phyloP scores from a whole-genome alignment of 2,329 filamentous ascomycete genomes.

The Kalaharituber pfeilii region DNA sequence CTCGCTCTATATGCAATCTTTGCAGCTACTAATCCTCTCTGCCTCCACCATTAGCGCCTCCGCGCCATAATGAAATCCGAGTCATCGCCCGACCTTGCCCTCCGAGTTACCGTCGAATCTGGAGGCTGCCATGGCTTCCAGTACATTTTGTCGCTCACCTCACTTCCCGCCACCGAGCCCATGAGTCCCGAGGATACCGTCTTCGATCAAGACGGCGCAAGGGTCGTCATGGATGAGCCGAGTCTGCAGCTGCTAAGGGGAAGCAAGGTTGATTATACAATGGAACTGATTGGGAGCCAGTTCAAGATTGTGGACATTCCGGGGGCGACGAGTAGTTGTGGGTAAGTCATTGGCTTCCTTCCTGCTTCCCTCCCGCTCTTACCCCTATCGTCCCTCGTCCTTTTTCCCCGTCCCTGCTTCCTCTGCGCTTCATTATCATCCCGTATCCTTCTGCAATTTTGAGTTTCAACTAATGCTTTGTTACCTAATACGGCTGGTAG shows the following conservation, averaged over 20 bases:
- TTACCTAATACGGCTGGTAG: no score
- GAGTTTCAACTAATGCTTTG: no score
- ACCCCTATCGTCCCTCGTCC: no score
- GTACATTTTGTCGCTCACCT: slow-evolving; percentile 76
- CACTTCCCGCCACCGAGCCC: slow-evolving; percentile 31
- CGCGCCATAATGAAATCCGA: slow-evolving; percentile 57
- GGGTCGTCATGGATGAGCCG: slow-evolving; percentile 72
- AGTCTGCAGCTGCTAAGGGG: slow-evolving; percentile 79
- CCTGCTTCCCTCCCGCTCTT: no score
- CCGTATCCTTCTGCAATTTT: no score
- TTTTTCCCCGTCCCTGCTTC: no score
- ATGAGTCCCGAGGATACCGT: slow-evolving; percentile 49
- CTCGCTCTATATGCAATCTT: background rate
- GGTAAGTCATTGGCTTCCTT: no score
- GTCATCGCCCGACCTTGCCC: slow-evolving; percentile 57
- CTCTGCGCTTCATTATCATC: no score
- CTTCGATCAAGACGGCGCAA: slow-evolving; percentile 40
- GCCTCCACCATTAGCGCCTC: slow-evolving; percentile 37
- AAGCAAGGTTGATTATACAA: slow-evolving; percentile 90
- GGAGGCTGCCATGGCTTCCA: slow-evolving; percentile 97
- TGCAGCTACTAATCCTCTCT: background rate
- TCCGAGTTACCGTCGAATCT: slow-evolving; percentile 83
- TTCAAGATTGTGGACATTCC: slow-evolving; percentile 97
- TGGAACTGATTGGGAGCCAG: slow-evolving; percentile 84
- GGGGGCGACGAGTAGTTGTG: slow-evolving; percentile 78